Conservation (phyloP, 2,329 filamentous ascomycete genomes). For the Aspergillus spinulosporus region DNA sequence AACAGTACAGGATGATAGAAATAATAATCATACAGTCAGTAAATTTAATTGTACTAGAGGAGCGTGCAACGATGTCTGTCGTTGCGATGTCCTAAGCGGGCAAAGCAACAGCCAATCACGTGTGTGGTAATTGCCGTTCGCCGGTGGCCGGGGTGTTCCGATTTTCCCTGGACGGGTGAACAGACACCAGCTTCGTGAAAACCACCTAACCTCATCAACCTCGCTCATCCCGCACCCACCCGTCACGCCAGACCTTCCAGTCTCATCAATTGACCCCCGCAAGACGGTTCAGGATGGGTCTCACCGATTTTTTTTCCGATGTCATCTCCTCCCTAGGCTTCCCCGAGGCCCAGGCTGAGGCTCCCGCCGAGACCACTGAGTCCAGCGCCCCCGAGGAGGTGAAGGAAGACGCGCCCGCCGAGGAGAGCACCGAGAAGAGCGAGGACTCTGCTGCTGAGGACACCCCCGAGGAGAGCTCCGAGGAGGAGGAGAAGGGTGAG, state of each 20-base stretch:
- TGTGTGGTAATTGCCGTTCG: slow-evolving; percentile 44
- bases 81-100: not conserved
- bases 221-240: slow-evolving; percentile 29
- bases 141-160: slow-evolving; percentile 43
- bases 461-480: slow-evolving; percentile 53
- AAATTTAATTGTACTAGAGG: not conserved
- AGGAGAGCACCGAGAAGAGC: slow-evolving; percentile 50
- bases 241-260: slow-evolving; percentile 26
- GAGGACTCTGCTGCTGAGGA: slow-evolving; percentile 52
- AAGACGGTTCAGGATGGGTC: slow-evolving; percentile 54
- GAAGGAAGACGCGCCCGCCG: slow-evolving; percentile 35
- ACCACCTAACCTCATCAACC: slow-evolving; percentile 36
- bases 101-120: slow-evolving; percentile 39
- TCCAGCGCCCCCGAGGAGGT: slow-evolving; percentile 46
- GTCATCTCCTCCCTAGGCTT: slow-evolving; percentile 66
- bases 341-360: slow-evolving; percentile 61
- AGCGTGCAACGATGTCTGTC: not conserved
- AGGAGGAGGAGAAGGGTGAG: slow-evolving; percentile 56
- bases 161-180: slow-evolving; percentile 40
- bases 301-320: slow-evolving; percentile 65
- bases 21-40: not conserved
- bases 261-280: slow-evolving; percentile 34
- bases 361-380: slow-evolving; percentile 54
- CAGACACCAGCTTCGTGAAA: slow-evolving; percentile 34
- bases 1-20: not conserved